Evolutionary conservation across 257 asterid genomes (phyloP), one percentile per base, ranked within the genome.

Genomic region (Solanum acaule): DNA sequence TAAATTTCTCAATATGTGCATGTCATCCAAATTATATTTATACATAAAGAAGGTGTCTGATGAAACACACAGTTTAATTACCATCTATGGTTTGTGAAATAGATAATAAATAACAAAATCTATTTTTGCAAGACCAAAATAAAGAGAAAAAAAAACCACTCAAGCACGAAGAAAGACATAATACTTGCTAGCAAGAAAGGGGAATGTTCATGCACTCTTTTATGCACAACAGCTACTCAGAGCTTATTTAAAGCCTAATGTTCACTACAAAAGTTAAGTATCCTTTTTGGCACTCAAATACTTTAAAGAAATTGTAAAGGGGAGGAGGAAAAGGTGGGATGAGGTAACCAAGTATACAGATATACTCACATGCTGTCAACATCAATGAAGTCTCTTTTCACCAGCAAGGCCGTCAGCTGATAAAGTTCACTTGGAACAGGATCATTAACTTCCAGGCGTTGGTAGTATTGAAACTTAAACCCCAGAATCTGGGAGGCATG

Each of bases 401-500:
- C 97, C 93, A 97, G 93, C 89, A 96, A 90, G 79, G 99, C 99
- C 15, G 99, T 91, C 83, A 97, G 98, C 90, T 93, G 94, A 91
- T 95, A 97, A 52, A 97, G 96, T 88, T 96, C 96, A 88, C 72
- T 86, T 16, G 99, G 99, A 49, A 94, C 98, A 86, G 94, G 94
- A 88, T 82, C 88, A 86, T 86, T 90, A 20, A 94, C 93, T 89
- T 97, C 99, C 92, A 89, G 84, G 8, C 98, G 97, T 93, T 97
- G 99, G 89, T 96, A 96, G 91, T 95, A 95, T 90, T 96, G 98
- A 89, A 97, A 97, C 94, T 97, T 97, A 91, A 96, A 96, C 86
- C 99, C 99, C 88, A 97, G 96, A 91, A 97, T 94, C 88, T 97
- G 99, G 33, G 99, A 94, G 86, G 99, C 99, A 89, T 95, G 98